Evolutionary conservation across 768 basidiomycete species (phyloP), one percentile per base, ranked within the genome.

Genomic region (Mycena albidolilacea): DNA sequence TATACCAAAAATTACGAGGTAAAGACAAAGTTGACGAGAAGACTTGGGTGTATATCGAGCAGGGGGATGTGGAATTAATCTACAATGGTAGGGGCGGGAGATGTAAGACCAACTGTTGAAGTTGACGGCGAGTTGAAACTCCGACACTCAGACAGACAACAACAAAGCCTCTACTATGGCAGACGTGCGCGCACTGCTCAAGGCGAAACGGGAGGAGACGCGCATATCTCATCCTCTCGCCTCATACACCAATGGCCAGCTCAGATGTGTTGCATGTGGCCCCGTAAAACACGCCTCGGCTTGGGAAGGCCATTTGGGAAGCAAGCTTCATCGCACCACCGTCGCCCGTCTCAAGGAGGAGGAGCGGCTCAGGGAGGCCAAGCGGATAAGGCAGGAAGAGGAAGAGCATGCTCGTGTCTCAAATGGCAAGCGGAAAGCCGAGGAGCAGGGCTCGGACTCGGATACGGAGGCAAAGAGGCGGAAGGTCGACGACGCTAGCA

Each of bases 271-370:
- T 5, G 88, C 90, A 35, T 96, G 95, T 78, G 86, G 86, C 1
- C 87, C 84, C 21, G 86, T 96, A 69, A 96, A 95, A 77, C 90
- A 95, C 77, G 88, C 93, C 4, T 90, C 92, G 35, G 92, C 93
- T n/a, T 96, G 95, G 95, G 91, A 95, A 71, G 94, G 95, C 23
- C 95, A 96, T 81, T 80, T 96, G 21, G 94, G 92, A 14, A 94
- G 92, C 83, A 96, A 96, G 82, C 82, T 82, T 1, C 95, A 96
- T 79, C 90, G 95, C 43, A 91, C 86, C 50, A 91, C 90, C 77
- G 90, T 91, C 19, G 85, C 86, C 12, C 88, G 88, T 19, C 78
- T 91, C 55, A 89, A 86, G 72, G 90, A 91, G 77, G 87, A 91
- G 75, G 89, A 91, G 70, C 82, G 80, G 65, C 75, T 76, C 44